Evolutionary conservation across 2,329 filamentous ascomycete species (phyloP).

Genomic region (Fusarium nurragi): DNA sequence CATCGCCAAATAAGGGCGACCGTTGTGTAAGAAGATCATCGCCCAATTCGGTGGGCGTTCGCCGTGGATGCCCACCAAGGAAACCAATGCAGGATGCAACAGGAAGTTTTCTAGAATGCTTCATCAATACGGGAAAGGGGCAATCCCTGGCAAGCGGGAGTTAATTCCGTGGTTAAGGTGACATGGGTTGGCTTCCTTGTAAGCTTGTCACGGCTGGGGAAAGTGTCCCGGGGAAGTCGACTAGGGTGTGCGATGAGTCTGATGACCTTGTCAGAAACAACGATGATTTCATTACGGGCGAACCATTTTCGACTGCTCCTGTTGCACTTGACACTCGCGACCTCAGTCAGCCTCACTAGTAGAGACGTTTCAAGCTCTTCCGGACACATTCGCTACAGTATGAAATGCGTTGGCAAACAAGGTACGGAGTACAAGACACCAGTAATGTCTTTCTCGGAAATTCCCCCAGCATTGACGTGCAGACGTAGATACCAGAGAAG

Average conservation of each 20-base stretch:
- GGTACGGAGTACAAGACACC: background rate
- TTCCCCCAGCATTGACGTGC: conserved; percentile 11
- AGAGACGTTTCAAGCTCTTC: conserved; percentile 4
- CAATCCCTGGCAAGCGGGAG: conserved; percentile 11
- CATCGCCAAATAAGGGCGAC: conserved; percentile 6
- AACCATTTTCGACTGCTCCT: conserved; percentile 10
- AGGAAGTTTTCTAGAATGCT: conserved; percentile 43
- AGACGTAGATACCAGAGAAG: conserved; percentile 24
- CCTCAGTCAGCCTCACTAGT: conserved; percentile 29
- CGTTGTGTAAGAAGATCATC: background rate
- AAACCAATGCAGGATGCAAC: conserved; percentile 27
- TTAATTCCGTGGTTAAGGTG: background rate
- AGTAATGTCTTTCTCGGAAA: conserved; percentile 11
- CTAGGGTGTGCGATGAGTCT: background rate
- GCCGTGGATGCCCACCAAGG: conserved; percentile 4
- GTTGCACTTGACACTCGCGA: conserved; percentile 6
- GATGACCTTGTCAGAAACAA: conserved; percentile 7
- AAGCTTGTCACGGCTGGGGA: conserved; percentile 13
- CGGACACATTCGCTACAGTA: background rate
- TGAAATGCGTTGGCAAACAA: conserved; percentile 11
- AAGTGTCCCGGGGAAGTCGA: background rate
- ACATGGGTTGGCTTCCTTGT: conserved; percentile 17
- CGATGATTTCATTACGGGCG: conserved; percentile 16
- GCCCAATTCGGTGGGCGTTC: conserved; percentile 15
- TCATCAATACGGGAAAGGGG: conserved; percentile 25